These are phyloP conservation scores for Penicillium flavigenum DNA, from an alignment of 495 filamentous ascomycete genomes.

Conservation along the genomic window DNA sequence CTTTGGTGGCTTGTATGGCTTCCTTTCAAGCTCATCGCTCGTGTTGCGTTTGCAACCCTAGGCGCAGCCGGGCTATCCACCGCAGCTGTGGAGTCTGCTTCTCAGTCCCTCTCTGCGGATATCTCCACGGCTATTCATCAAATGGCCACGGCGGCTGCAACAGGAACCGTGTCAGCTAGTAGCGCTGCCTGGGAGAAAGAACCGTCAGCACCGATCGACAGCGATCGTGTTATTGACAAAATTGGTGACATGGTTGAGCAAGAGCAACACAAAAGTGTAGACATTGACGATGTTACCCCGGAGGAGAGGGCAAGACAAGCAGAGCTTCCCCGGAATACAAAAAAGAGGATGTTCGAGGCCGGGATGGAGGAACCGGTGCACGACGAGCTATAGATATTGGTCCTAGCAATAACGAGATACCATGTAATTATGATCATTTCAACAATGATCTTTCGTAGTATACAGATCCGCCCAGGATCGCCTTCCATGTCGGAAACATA, in stretches of 20 bases:
- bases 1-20: constrained; percentile 85
- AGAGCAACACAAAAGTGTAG: constrained; percentile 36
- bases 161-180: constrained; percentile 16
- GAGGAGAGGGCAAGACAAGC: constrained; percentile 48
- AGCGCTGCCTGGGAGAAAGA: constrained; percentile 28
- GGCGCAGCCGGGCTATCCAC: constrained; percentile 40
- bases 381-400: constrained; percentile 55
- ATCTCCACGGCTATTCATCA: constrained; percentile 19
- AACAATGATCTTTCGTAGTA: too few species aligned
- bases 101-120: constrained; percentile 13
- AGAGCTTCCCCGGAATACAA: constrained; percentile 61
- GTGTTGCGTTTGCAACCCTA: constrained; percentile 45
- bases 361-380: constrained; percentile 31
- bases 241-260: constrained; percentile 56
- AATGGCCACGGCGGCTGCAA: constrained; percentile 20
- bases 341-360: constrained; percentile 83
- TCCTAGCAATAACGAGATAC: constrained; percentile 1
- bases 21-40: constrained; percentile 64
- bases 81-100: constrained; percentile 33
- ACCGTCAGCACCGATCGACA: constrained; percentile 24
- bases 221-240: constrained; percentile 50
- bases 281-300: constrained; percentile 34
- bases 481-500: too few species aligned
- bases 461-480: too few species aligned
- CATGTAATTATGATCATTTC: not conserved